Evolutionary conservation across 805 yeast genomes (phyloP), one percentile per base, ranked within the genome.

Genomic region (Grigorovia yakushimaensis): DNA sequence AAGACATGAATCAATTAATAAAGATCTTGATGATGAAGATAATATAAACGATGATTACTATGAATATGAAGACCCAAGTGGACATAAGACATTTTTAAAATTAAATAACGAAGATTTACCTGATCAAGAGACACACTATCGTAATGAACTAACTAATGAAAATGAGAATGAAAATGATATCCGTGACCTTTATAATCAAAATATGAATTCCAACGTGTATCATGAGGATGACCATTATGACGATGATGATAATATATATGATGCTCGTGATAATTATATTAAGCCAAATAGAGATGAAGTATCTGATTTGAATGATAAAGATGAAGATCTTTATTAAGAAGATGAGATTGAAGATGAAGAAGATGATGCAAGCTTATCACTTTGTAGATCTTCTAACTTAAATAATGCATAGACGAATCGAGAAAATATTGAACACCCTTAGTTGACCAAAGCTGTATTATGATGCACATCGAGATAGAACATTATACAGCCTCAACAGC

Each of bases 51-150:
- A 67, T 57, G 13, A 69, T 51, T 65, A 64, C 24, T 65, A 82
- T 50, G 89, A 83, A 52, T 83, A 84, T 56, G 79, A 77, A 54
- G 91, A 84, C 60, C 88, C 88, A 1, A 81, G 82, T 55, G 91
- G 62, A 77, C 85, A 6, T 82, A 83, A 62, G 76, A 78, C 52
- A 78, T 75, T 61, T 68, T 71, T 40, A 67, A 70, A 43, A 78
- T 78, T 58, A 81, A 85, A 18, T 63, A 81, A 50, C 81, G 69
- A 69, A 33, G 37, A 33, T 33, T 33, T 33, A 15, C 37, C 37
- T 13, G 37, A 33, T 33, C 37, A 33, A 33, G 37, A 33, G n/a
- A 15, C 17, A 8, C 37, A 33, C 15, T 33, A 33, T 15, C n/a
- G 37, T 7, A 13, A 13, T 4, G 37, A 33, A 33, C 13, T 33